Evolutionary conservation across 2,329 filamentous ascomycete species (phyloP), one percentile per base, ranked within the genome.

Genomic region (Scedosporium minutisporum): DNA sequence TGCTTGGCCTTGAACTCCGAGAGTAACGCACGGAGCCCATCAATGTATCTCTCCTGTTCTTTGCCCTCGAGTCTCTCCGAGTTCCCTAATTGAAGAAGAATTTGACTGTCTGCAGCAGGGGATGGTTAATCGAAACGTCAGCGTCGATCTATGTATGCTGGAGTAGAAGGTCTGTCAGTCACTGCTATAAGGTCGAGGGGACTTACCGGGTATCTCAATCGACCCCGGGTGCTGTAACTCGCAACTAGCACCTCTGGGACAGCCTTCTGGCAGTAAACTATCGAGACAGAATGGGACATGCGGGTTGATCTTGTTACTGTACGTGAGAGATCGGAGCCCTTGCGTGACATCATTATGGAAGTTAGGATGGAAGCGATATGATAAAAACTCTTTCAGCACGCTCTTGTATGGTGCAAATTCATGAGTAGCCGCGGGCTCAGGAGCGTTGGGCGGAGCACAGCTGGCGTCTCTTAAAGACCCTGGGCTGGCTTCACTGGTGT

Each of bases 301-400:
- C 25, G 87, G 81, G 72, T 97, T 87, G 75, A 99, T 96, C 68
- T 87, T 88, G 75, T 96, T 90, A 77, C 91, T 97, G 77, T 93
- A 97, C 53, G 93, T 97, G 78, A 96, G 81, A 66, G 95, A 97
- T 71, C 89, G 87, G 71, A 92, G 88, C 53, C 93, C 93, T 65
- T 87, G 88, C 63, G 84, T 73, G 63, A 96, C 86, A 63, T 84
- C 78, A 59, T 88, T 74, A 66, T 80, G 78, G 75, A 87, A 97
- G 60, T 84, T 80, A 38, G 91, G 90, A 71, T 97, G 93, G 72
- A 93, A 97, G 68, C 93, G 91, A 76, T 90, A 99, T 44, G 90
- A 88, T 73, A 87, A 91, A 74, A 97, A 97, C 68, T 84, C 83
- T 67, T 84, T 86, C 65, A 99, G 80, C 38, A 92, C 90, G 71